Evolutionary conservation across 2,329 filamentous ascomycete genomes (phyloP), one percentile per base, ranked within the genome.

Genomic region (Claviceps quebecensis): DNA sequence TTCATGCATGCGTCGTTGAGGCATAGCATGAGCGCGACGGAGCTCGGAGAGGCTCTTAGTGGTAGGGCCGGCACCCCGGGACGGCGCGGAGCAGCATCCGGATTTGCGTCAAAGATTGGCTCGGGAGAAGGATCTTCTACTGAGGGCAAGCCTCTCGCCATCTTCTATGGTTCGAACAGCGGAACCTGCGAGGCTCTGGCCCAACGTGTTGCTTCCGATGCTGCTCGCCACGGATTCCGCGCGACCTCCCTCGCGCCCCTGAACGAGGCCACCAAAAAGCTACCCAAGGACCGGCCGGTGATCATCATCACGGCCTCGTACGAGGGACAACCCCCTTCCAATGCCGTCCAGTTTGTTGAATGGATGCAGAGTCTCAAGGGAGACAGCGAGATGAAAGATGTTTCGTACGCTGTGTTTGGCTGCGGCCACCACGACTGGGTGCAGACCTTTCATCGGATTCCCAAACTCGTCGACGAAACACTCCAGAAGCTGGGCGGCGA

Each of bases 111-210:
- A 26, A 34, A 34, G 29, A 4, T 4, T 11, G 29, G 29, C 29
- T 43, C 41, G 6, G 38, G 29, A 3, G 47, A n/a, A 17, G 29
- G 16, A 23, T 9, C 17, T 19, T 36, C 48, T 23, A 41, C 13
- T 37, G 45, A 49, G 13, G 66, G 65, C 22, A 70, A 69, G 53
- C 73, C 72, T 0, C 63, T 90, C 56, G 76, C 76, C n/a, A 75
- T 90, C 19, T 76, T 82, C 44, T 89, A 86, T 59, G 86, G 86
- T 2, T 85, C 81, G 17, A 87, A 87, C 60, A 81, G 79, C 2
- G 85, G 85, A 0, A 89, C 85, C 1, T 89, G 85, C 61, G 82
- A 88, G 63, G 72, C 80, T 1, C 72, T 88, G 45, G 80, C 84
- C 1, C 75, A 83, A 55, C 71, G 76, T 29, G 63, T 88, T 11